Conservation (phyloP, 2,329 filamentous ascomycete genomes). For the Pestalotiopsis sp. region DNA sequence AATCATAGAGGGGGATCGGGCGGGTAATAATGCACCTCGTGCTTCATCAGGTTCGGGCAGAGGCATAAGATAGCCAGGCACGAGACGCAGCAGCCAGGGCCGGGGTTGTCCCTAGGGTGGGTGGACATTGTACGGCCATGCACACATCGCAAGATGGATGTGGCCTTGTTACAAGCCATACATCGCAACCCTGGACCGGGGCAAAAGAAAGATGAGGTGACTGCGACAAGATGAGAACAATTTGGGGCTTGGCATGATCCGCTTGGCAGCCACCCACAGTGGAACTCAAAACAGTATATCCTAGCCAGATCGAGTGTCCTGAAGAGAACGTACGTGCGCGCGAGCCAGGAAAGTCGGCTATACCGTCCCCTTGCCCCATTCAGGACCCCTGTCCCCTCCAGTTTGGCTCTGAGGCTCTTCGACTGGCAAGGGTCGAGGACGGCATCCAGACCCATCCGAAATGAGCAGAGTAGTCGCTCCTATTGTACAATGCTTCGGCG, state of each 20-base stretch:
- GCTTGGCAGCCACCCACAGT: conserved; percentile 30
- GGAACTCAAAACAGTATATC: conserved; percentile 29
- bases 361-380: not conserved
- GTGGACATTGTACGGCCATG: conserved; percentile 17
- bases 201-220: conserved; percentile 31
- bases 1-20: conserved; percentile 32
- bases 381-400: not conserved
- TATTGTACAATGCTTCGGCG: conserved; percentile 7
- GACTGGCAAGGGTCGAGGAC: not conserved
- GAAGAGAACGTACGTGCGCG: conserved; percentile 16
- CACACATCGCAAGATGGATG: conserved; percentile 27
- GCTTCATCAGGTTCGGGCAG: conserved; percentile 20
- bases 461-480: conserved; percentile 9
- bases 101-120: conserved; percentile 28
- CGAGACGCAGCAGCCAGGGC: conserved; percentile 19
- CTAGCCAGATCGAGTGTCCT: conserved; percentile 19
- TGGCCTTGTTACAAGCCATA: conserved; percentile 44
- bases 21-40: conserved; percentile 35
- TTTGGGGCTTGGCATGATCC: conserved; percentile 35
- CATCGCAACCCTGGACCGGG: conserved; percentile 22
- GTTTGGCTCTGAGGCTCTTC: not conserved
- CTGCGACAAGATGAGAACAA: conserved; percentile 38
- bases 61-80: conserved; percentile 11
- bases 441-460: conserved; percentile 9
- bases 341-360: not conserved